These are phyloP conservation scores for Rhodosorus marinus DNA, from an alignment of 23 red algal species.

Conservation along the genomic window DNA sequence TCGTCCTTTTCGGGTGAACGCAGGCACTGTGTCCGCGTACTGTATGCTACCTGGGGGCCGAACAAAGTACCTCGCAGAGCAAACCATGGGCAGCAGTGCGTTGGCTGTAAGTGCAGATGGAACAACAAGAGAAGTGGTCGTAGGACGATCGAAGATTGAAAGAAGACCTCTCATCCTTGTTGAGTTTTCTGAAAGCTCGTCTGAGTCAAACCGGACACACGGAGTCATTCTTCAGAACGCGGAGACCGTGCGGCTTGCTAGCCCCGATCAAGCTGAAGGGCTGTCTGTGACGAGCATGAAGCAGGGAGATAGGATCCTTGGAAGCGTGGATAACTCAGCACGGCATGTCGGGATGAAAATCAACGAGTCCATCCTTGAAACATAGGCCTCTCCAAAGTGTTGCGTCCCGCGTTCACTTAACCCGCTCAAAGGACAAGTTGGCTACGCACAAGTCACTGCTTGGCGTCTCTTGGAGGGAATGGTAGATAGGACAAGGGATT, in stretches of 20 bases:
- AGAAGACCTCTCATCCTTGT: slow-evolving; percentile 31
- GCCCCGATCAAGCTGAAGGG: too few species aligned
- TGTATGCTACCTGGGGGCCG: slow-evolving; percentile 21
- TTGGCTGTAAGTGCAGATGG: slow-evolving; percentile 18
- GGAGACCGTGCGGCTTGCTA: slow-evolving; percentile 41
- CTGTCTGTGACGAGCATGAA: too few species aligned
- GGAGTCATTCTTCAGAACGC: slow-evolving; percentile 60
- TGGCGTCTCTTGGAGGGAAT: too few species aligned
- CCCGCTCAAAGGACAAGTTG: too few species aligned
- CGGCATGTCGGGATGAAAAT: too few species aligned
- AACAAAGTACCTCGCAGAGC: slow-evolving; percentile 37
- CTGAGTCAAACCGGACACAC: slow-evolving; percentile 1
- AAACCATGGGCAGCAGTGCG: slow-evolving; percentile 24
- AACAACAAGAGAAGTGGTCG: slow-evolving; percentile 16
- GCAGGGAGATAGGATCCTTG: too few species aligned
- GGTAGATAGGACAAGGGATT: too few species aligned
- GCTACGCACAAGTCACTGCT: too few species aligned
- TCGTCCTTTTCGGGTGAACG: slow-evolving; percentile 64
- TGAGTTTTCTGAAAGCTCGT: slow-evolving; percentile 2
- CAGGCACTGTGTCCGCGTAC: slow-evolving; percentile 40
- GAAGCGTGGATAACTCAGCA: too few species aligned
- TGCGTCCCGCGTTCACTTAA: too few species aligned
- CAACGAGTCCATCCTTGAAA: too few species aligned
- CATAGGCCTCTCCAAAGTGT: too few species aligned
- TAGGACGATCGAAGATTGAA: slow-evolving; percentile 51